Base-by-base conservation (phyloP, 2,329 filamentous ascomycete genomes). In the Cladosporium sphaerospermum region DNA sequence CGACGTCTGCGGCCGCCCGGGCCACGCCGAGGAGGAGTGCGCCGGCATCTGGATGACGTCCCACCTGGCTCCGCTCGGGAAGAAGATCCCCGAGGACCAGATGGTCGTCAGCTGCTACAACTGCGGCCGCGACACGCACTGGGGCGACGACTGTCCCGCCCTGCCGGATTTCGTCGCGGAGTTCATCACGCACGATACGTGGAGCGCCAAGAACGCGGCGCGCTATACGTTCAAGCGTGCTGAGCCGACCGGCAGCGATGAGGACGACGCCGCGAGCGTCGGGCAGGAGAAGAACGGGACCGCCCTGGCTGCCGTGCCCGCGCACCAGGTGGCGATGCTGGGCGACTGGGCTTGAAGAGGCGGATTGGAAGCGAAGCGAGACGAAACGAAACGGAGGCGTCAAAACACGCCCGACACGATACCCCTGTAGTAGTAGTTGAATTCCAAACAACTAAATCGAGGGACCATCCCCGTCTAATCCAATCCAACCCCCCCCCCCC, bases 21-120 rank as follows among this genome's bases (percentile, higher is more conserved):
- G 60, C 11, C 61, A 64, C 33, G 52, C 60, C 9, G 62, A 65
- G 42, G 59, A 63, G 42, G 56, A 62, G 19, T 65, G 63, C 46
- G 36, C 56, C 2, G 23, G 50, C 9, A 43, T 65, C 14, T 64
- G 62, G 60, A 45, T 34, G 39, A 57, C 56, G 9, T 57, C 42
- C 44, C 36, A 39, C 36, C 23, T 42, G 39, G 37, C 31, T 34
- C 28, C 40, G 41, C 41, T 46, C 4, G 28, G 53, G 6, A 40
- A 37, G 8, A 42, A 41, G n/a, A 46, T 55, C 11, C 19, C 55
- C 5, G 31, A 43, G 13, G 19, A 39, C 3, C 16, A 34, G 10
- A 59, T 60, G 52, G 51, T 49, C 4, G 53, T 47, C 34, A 45
- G 43, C 8, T 60, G 59, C 53, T 61, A 61, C 53, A 59, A 60